Base-by-base conservation (phyloP, 116 monocot species). In the Cymodocea nodosa region DNA sequence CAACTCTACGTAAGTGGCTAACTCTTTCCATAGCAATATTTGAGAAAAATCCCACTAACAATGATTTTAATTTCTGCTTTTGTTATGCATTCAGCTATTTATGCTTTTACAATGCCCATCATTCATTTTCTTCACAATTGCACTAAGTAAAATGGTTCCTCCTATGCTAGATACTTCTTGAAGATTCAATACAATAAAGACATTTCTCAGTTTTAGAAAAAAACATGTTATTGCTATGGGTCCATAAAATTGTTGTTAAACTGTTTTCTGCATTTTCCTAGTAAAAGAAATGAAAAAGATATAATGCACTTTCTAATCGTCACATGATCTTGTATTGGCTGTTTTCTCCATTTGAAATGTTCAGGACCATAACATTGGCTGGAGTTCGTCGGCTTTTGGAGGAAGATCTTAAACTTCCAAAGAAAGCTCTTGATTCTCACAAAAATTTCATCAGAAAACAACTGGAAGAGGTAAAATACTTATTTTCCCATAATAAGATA, bases 301-400 rank as follows among this genome's bases (percentile, higher is more conserved):
- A 30, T 40, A 40, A 39, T 63, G 16, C 48, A 16, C 18, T 34
- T 60, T 60, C 5, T 60, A 24, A 58, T 58, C 59, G 12, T 16
- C 39, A 62, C 36, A 37, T 62, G 35, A 64, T 64, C 36, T 40
- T 30, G 2, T 54, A 24, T 50, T 50, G 37, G 20, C 19, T 51
- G 49, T 15, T 50, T 64, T 49, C 25, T 25, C 12, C 54, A 12
- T 50, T 59, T 60, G 13, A 56, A 24, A 15, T 49, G 9, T 79
- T 72, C 79, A 98, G 98, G 80, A 82, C 64, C 68, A 76, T 98
- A 70, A 75, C 84, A 22, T 73, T 86, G 73, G 52, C 66, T 68
- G 83, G 75, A 73, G 88, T 89, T 78, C 92, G 92, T 19, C 81
- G 86, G 60, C 58, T 86, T 20, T 72, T 98, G 70, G 98, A 91